A percentile compares a stretch with the other conserved stretches of the same genome.
phyloP scores from a whole-genome alignment of 2,329 filamentous ascomycete species.

The Geosmithia morbida region DNA sequence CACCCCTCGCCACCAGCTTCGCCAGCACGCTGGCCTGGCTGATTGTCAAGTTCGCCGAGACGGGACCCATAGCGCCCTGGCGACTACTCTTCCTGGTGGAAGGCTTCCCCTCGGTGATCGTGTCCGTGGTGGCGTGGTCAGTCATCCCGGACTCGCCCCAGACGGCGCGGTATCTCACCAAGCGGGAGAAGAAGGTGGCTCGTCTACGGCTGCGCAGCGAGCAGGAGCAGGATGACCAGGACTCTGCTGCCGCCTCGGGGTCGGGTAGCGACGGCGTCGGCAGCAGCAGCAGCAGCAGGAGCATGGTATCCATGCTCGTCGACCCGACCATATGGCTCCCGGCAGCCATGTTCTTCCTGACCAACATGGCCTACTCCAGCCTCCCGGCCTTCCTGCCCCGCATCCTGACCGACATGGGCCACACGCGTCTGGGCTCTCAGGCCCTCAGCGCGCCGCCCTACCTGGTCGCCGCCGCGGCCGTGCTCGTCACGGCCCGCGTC shows the following conservation, averaged over 20 bases:
- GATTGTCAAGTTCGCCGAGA: conserved; percentile 54
- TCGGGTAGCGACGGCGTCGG: background rate
- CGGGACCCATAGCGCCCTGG: conserved; percentile 65
- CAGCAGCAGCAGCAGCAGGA: conserved; percentile 4
- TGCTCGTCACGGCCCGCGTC: conserved; percentile 56
- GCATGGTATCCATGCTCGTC: conserved; percentile 29
- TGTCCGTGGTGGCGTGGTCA: conserved; percentile 59
- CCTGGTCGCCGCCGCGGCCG: conserved; percentile 56
- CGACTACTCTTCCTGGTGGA: conserved; percentile 74
- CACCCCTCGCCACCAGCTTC: conserved; percentile 63
- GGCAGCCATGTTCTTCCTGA: conserved; percentile 71
- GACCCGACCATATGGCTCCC: conserved; percentile 46
- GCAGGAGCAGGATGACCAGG: conserved; percentile 11
- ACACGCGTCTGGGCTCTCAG: conserved; percentile 53
- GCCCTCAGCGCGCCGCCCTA: conserved; percentile 73
- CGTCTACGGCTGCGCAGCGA: conserved; percentile 48
- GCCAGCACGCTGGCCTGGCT: conserved; percentile 67
- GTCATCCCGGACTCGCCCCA: conserved; percentile 64
- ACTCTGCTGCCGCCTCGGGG: too few relatives aligned
- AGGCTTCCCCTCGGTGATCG: conserved; percentile 68
- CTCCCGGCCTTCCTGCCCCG: conserved; percentile 80
- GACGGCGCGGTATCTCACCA: conserved; percentile 47
- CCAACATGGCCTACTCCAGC: conserved; percentile 78
- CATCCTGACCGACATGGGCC: conserved; percentile 64
- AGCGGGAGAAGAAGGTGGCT: conserved; percentile 55